Conservation (phyloP, 306 rosid species). For the Prunus mume region DNA sequence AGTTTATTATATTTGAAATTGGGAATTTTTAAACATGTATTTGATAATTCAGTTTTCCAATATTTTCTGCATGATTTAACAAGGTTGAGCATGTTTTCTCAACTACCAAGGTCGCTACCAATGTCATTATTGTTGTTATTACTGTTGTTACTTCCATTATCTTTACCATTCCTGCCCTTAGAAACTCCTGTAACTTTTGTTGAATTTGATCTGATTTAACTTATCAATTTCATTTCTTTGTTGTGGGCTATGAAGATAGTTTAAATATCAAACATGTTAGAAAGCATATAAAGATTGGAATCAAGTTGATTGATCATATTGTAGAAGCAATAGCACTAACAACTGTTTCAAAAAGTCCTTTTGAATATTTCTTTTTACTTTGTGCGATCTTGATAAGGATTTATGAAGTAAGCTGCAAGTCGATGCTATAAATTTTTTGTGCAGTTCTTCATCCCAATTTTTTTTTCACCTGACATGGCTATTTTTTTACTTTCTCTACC, state of each 20-base stretch:
- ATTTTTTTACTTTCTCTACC: slow-evolving; percentile 30
- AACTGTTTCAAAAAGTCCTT: neutral
- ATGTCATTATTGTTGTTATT: neutral
- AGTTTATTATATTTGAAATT: neutral
- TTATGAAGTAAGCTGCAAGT: neutral
- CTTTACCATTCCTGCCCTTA: neutral
- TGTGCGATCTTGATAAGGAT: neutral
- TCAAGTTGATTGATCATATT: neutral
- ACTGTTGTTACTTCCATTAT: neutral
- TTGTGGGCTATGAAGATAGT: neutral
- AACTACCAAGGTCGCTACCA: neutral
- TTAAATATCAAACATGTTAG: neutral
- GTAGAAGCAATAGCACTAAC: neutral
- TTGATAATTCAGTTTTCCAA: neutral
- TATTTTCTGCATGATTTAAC: neutral
- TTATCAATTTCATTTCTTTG: neutral
- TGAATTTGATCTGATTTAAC: neutral
- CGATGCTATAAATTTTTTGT: neutral
- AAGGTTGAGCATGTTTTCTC: neutral
- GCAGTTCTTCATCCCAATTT: slow-evolving; percentile 11
- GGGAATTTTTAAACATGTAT: neutral
- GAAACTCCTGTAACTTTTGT: neutral
- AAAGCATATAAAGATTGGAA: neutral
- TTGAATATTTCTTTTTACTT: neutral
- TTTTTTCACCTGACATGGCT: slow-evolving; percentile 20